These are phyloP conservation scores for Asterella californica DNA, from an alignment of 225 moss, liverwort and hornwort genomes.

Conservation along the genomic window DNA sequence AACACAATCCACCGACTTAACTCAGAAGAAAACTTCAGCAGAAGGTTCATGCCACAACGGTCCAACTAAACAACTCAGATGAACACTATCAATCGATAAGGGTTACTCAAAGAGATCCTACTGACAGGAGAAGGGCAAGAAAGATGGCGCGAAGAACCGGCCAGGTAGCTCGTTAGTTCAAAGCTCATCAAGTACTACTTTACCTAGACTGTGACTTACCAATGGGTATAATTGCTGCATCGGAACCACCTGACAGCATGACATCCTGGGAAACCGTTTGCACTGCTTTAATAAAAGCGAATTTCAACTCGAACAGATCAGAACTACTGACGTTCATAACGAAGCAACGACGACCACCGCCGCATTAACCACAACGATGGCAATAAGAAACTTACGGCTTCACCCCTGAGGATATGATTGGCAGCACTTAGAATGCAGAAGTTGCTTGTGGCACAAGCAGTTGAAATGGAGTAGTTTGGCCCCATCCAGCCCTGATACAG, in stretches of 20 bases:
- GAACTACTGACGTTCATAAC: background rate
- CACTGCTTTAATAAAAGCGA: background rate
- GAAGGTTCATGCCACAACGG: background rate
- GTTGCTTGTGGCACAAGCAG: constrained; percentile 98
- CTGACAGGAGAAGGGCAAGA: no score
- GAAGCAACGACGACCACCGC: background rate
- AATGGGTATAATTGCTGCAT: constrained; percentile 94
- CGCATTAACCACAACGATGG: background rate
- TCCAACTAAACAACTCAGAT: background rate
- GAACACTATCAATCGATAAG: background rate
- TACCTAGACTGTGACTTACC: constrained; percentile 41
- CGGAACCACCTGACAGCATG: constrained; percentile 92
- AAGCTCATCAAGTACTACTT: no score
- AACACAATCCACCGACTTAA: background rate
- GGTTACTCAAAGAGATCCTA: background rate
- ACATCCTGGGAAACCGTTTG: constrained; percentile 55
- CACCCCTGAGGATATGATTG: constrained; percentile 95
- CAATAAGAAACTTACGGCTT: constrained; percentile 64
- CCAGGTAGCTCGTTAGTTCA: background rate
- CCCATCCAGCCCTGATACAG: constrained; percentile 93
- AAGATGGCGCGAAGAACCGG: background rate
- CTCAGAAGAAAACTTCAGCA: background rate
- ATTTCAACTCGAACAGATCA: background rate
- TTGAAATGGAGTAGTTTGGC: constrained; percentile 94
- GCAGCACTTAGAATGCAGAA: constrained; percentile 98